Percentiles rank a stretch among this genome's conserved stretches.
Evolutionary conservation across 495 filamentous ascomycete genomes (phyloP).

Genomic region (Pyrenopolyporus hunteri): DNA sequence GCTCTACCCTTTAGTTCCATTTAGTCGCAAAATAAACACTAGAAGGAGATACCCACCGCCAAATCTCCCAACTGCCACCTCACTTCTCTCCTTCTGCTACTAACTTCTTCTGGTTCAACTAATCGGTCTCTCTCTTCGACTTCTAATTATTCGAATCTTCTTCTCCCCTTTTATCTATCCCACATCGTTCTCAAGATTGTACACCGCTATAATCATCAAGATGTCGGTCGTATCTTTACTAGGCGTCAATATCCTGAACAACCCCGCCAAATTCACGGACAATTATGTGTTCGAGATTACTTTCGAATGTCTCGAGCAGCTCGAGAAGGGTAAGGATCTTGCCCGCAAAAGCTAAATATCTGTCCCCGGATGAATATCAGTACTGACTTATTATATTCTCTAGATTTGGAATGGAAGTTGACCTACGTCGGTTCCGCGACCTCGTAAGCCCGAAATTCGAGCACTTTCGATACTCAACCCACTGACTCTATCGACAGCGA

Average conservation of each 20-base stretch:
- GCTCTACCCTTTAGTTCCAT: conserved; percentile 6
- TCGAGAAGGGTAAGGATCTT: conserved; percentile 77
- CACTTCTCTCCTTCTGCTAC: background rate
- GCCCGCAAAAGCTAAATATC: background rate
- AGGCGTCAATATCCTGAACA: conserved; percentile 93
- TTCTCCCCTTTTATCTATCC: background rate
- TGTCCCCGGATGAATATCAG: background rate
- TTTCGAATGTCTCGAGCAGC: conserved; percentile 90
- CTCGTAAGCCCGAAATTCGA: conserved; percentile 65
- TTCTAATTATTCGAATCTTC: background rate
- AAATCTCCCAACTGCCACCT: conserved; percentile 12
- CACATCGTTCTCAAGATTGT: background rate
- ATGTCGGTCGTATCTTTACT: conserved; percentile 98
- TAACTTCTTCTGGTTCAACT: conserved; percentile 1
- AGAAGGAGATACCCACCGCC: conserved; percentile 17
- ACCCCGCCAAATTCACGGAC: conserved; percentile 87
- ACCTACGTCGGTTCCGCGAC: conserved; percentile 98
- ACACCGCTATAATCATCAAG: conserved; percentile 45
- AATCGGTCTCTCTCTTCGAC: background rate
- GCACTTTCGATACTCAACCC: background rate
- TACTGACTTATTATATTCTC: conserved; percentile 2
- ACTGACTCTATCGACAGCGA: conserved; percentile 61
- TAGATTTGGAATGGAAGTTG: conserved; percentile 99
- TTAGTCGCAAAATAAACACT: conserved; percentile 34
- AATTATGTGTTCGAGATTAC: conserved; percentile 97